These are phyloP conservation scores for Durio zibethinus DNA, from an alignment of 345 rosid species.

Conservation along the genomic window DNA sequence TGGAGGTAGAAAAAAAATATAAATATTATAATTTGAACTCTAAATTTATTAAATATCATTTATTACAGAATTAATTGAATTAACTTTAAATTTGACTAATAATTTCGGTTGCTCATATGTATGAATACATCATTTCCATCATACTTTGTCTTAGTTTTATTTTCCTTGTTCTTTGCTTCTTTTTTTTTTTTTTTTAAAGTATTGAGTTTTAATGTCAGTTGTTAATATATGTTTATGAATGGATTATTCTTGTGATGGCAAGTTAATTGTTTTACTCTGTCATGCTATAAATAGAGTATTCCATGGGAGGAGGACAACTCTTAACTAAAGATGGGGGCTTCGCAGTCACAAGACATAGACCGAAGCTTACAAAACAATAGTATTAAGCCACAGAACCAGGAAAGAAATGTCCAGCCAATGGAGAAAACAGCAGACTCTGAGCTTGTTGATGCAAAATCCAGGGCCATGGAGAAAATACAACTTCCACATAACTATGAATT, in stretches of 20 bases:
- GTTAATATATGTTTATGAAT: background rate
- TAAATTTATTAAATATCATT: too few species aligned
- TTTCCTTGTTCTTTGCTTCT: too few species aligned
- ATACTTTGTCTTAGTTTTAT: too few species aligned
- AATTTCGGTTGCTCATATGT: background rate
- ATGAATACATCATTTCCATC: too few species aligned
- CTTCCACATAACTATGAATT: slow-evolving; percentile 44
- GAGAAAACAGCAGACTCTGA: background rate
- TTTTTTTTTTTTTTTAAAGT: too few species aligned
- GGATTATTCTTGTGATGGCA: background rate
- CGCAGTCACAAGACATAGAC: slow-evolving; percentile 7
- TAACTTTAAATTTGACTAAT: too few species aligned
- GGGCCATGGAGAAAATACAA: background rate
- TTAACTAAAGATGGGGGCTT: slow-evolving; percentile 28
- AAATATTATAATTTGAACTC: too few species aligned
- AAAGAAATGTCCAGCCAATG: background rate
- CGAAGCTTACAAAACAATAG: background rate
- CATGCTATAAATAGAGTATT: background rate
- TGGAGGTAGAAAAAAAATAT: too few species aligned
- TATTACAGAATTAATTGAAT: too few species aligned
- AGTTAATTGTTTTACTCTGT: background rate
- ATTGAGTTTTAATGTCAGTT: background rate
- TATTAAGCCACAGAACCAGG: background rate
- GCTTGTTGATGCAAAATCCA: background rate
- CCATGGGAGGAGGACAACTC: background rate